Conservation (phyloP, 805 yeast genomes). For the Kockiozyma suomiensis region DNA sequence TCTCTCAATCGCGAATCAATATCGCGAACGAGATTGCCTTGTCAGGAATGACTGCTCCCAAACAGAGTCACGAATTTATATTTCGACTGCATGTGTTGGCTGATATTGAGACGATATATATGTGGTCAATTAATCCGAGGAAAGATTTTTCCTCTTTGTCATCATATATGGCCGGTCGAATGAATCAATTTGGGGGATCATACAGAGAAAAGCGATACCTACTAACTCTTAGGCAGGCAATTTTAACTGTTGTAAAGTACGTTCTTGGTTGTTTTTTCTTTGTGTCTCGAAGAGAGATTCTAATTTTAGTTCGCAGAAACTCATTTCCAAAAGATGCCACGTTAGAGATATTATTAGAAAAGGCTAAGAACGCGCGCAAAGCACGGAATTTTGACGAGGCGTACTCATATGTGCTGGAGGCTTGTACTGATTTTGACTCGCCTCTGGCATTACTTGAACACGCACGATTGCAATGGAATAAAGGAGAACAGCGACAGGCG, state of each 20-base stretch:
- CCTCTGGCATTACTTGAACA: slow-evolving; percentile 55
- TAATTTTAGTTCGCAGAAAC: not conserved
- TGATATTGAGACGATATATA: slow-evolving; percentile 54
- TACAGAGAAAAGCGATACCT: slow-evolving; percentile 64
- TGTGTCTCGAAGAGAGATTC: not conserved
- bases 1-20: slow-evolving; percentile 55
- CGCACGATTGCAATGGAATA: slow-evolving; percentile 83
- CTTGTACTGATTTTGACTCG: slow-evolving; percentile 45
- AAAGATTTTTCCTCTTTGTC: slow-evolving; percentile 28
- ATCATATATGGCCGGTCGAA: slow-evolving; percentile 34
- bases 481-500: slow-evolving; percentile 86
- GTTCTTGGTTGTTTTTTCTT: not conserved
- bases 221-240: slow-evolving; percentile 61
- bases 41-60: slow-evolving; percentile 53
- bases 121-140: slow-evolving; percentile 7
- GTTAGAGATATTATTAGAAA: slow-evolving; percentile 49
- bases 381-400: slow-evolving; percentile 73
- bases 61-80: slow-evolving; percentile 52
- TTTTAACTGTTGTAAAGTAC: slow-evolving; percentile 40
- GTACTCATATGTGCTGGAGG: slow-evolving; percentile 64
- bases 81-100: slow-evolving; percentile 62
- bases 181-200: slow-evolving; percentile 49
- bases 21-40: slow-evolving; percentile 64
- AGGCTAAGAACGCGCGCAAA: slow-evolving; percentile 67
- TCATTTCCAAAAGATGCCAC: slow-evolving; percentile 46